Evolutionary conservation across 495 filamentous ascomycete species (phyloP).

Genomic region (Sordaria brevicollis): DNA sequence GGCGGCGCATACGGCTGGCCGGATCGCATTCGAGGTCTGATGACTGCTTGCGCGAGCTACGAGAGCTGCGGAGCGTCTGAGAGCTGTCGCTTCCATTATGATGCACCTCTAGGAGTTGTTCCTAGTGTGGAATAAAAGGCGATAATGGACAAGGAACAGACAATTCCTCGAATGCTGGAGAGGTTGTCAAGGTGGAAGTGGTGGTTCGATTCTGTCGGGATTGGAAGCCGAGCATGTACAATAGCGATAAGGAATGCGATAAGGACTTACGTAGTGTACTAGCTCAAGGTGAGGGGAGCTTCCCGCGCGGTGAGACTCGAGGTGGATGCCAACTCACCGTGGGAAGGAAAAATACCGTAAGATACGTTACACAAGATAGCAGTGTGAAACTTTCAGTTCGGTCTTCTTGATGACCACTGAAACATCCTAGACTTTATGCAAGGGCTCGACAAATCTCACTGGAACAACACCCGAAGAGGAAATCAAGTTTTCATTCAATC

Average conservation of each 20-base stretch:
- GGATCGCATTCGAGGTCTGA: neutral
- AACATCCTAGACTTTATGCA: neutral
- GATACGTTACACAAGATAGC: neutral
- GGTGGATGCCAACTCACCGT: neutral
- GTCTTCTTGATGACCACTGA: neutral
- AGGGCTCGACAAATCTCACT: neutral
- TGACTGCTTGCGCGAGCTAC: neutral
- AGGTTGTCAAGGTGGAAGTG: neutral
- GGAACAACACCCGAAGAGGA: neutral
- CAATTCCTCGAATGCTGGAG: slow-evolving; percentile 1
- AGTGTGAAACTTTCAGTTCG: neutral
- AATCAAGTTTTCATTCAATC: neutral
- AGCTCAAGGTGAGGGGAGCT: neutral
- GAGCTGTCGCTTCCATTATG: slow-evolving; percentile 17
- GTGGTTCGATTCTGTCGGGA: slow-evolving; percentile 6
- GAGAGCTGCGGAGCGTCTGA: slow-evolving; percentile 13
- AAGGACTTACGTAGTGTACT: neutral
- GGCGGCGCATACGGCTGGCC: neutral
- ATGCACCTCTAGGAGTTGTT: neutral
- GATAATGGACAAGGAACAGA: neutral
- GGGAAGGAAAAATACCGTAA: neutral
- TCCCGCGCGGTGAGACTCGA: neutral
- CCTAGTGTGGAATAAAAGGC: neutral
- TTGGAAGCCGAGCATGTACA: neutral
- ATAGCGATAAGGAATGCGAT: neutral